Evolutionary conservation across 2,329 filamentous ascomycete species (phyloP).

Genomic region (Aspergillus fructus): DNA sequence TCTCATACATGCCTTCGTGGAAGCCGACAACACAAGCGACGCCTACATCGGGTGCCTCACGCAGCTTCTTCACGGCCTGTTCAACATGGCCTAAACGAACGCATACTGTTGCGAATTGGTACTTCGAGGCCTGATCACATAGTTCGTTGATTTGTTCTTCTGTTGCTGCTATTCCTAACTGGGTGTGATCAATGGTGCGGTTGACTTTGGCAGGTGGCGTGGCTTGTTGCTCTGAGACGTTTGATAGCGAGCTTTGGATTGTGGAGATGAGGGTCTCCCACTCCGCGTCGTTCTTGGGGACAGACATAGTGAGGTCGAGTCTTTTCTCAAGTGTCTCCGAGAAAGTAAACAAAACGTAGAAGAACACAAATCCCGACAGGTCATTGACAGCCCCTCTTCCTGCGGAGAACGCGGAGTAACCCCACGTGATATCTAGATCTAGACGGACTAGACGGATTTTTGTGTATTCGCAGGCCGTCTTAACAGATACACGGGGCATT

Average conservation of each 20-base stretch:
- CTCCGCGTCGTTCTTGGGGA: slow-evolving; percentile 33
- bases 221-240: slow-evolving; percentile 20
- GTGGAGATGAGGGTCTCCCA: slow-evolving; percentile 33
- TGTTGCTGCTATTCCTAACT: slow-evolving; percentile 44
- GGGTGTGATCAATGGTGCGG: slow-evolving; percentile 45
- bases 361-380: not conserved
- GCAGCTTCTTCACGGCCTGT: slow-evolving; percentile 50
- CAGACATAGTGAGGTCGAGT: slow-evolving; percentile 19
- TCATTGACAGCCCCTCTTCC: not conserved
- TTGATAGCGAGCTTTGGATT: slow-evolving; percentile 27
- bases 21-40: slow-evolving; percentile 62
- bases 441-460: not conserved
- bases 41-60: slow-evolving; percentile 43
- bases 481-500: not conserved
- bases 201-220: slow-evolving; percentile 29
- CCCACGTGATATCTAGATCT: slow-evolving; percentile 1
- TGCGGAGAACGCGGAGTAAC: not conserved
- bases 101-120: slow-evolving; percentile 53
- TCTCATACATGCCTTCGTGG: slow-evolving; percentile 57
- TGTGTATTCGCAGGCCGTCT: no score
- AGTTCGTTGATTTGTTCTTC: slow-evolving; percentile 51
- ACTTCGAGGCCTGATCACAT: slow-evolving; percentile 54
- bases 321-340: not conserved
- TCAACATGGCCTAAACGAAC: slow-evolving; percentile 55
- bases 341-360: not conserved